Base-by-base conservation (phyloP, 805 yeast genomes). In the Candida oleophila region DNA sequence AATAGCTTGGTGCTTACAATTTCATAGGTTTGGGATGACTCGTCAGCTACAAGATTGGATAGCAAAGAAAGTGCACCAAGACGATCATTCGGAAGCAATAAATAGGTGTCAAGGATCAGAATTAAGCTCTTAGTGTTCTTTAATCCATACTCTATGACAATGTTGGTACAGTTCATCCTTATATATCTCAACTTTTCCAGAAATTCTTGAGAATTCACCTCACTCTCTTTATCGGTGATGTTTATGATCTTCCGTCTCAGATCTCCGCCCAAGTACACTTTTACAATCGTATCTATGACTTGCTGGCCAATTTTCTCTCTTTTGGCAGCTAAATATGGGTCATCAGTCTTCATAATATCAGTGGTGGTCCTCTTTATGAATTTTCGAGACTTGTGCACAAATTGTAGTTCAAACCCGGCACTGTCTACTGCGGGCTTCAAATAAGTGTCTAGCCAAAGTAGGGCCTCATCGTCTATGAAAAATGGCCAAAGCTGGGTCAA, bases 351-450 rank as follows among this genome's bases (percentile, higher is more conserved):
- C 28, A 39, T 36, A 4, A 44, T 36, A 30, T 57, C 50, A 12
- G 51, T 48, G 8, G 61, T 48, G 8, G 66, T 42, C 2, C 55
- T 54, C 16, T 35, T 37, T 3, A 72, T 54, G 21, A 71, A 62
- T 9, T 51, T 54, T 41, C 71, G 49, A 9, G 69, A 45, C 41
- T 64, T 62, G 9, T 52, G 53, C 9, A 72, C 71, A 48, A 77
- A 65, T 5, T 55, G 56, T n/a, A 69, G 53, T 45, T 69, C 73
- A 44, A 64, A 66, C 2, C 87, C 84, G 0, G 85, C 82, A 32
- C 85, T 78, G 53, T 83, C 83, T 3, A 82, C 64, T 0, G 85
- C 82, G 0, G 80, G 77, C 11, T 65, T 65, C 11, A 74, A 55
- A 48, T 80, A 74, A 32, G 74, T 66, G 22, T 66, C 62, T 41